A percentile compares a stretch with the other conserved stretches of the same genome.
Conservation (phyloP, 2,329 filamentous ascomycete genomes). For the Trematosphaeria pertusa region DNA sequence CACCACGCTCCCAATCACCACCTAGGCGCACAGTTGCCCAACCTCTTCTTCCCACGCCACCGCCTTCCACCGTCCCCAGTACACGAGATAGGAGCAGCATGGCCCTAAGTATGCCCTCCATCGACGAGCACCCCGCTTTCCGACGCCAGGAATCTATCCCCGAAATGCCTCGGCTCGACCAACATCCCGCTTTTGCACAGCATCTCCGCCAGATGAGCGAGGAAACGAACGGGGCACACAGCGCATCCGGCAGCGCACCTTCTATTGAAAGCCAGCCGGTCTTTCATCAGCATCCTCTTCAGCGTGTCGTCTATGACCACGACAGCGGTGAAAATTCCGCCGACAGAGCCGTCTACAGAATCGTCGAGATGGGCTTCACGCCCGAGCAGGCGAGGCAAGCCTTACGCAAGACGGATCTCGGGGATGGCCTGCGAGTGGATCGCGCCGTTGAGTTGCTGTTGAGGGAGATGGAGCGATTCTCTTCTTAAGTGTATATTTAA, state of each 20-base stretch:
- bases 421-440: slow-evolving; percentile 64
- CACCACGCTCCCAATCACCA: slow-evolving; percentile 21
- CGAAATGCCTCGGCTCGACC: slow-evolving; percentile 19
- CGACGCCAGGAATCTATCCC: slow-evolving; percentile 17
- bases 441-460: slow-evolving; percentile 64
- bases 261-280: slow-evolving; percentile 20
- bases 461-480: slow-evolving; percentile 20
- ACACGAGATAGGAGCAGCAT: slow-evolving; percentile 32
- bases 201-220: slow-evolving; percentile 8
- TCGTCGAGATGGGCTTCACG: slow-evolving; percentile 67
- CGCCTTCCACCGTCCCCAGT: slow-evolving; percentile 34
- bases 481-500: slow-evolving; percentile 5
- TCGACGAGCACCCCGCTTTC: slow-evolving; percentile 33
- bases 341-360: slow-evolving; percentile 62
- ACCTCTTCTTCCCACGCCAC: slow-evolving; percentile 40
- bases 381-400: slow-evolving; percentile 63
- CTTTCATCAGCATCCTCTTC: slow-evolving; percentile 41
- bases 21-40: slow-evolving; percentile 33
- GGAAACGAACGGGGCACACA: slow-evolving; percentile 1
- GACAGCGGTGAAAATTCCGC: slow-evolving; percentile 58
- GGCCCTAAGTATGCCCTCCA: no score
- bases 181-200: slow-evolving; percentile 29
- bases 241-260: slow-evolving; percentile 9
- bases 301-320: slow-evolving; percentile 37
- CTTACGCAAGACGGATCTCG: slow-evolving; percentile 65